Evolutionary conservation across 2,329 filamentous ascomycete genomes (phyloP).

Genomic region (Neopestalotiopsis clavispora): DNA sequence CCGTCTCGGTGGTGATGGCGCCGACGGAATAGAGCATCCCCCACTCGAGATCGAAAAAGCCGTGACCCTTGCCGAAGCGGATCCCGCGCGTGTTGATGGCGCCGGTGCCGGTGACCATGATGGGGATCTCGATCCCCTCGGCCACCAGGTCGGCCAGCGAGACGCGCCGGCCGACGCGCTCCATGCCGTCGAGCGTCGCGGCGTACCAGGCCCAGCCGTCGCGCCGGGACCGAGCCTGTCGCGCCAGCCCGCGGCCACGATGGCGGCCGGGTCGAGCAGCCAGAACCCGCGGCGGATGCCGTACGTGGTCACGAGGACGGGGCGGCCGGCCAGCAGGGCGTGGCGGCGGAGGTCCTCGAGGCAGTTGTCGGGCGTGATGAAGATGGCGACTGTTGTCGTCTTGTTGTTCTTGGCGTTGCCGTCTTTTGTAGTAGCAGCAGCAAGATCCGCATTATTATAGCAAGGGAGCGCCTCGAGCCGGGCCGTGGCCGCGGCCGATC

Average conservation of each 20-base stretch:
- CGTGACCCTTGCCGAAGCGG: constrained; percentile 44
- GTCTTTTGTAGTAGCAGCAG: neutral
- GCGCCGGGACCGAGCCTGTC: neutral
- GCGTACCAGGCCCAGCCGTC: constrained; percentile 35
- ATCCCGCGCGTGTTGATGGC: constrained; percentile 44
- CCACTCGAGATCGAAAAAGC: constrained; percentile 49
- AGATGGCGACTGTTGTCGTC: constrained; percentile 28
- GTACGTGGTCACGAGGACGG: constrained; percentile 45
- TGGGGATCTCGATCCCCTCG: constrained; percentile 32
- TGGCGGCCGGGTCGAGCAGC: constrained; percentile 39
- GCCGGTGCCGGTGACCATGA: constrained; percentile 45
- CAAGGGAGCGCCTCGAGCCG: constrained; percentile 35
- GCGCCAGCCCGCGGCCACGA: neutral
- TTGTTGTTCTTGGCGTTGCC: neutral
- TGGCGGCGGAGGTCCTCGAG: constrained; percentile 43
- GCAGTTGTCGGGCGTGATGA: constrained; percentile 49
- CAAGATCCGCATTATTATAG: constrained; percentile 32
- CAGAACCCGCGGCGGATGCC: constrained; percentile 46
- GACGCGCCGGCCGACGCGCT: constrained; percentile 40
- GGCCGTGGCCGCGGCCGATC: constrained; percentile 38
- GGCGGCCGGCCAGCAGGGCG: constrained; percentile 46
- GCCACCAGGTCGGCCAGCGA: constrained; percentile 41
- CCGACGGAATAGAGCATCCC: constrained; percentile 41
- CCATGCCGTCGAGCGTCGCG: constrained; percentile 48
- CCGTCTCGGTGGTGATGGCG: constrained; percentile 30